Evolutionary conservation across 257 asterid genomes (phyloP).

Genomic region (Penstemon barbatus): DNA sequence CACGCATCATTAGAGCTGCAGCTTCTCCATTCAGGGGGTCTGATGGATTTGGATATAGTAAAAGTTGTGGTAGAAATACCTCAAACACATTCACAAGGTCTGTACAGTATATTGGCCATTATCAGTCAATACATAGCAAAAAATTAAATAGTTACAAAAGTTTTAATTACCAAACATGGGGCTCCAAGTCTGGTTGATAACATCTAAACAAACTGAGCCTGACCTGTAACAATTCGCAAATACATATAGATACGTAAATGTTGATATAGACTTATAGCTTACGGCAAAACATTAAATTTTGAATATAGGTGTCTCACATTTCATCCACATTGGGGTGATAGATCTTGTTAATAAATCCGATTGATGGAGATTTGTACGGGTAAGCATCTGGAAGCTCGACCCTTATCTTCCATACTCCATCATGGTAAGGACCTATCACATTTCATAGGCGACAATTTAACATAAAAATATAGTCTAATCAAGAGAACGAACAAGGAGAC

Average conservation of each 20-base stretch:
- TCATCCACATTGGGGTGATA: constrained; percentile 99
- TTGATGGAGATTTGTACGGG: constrained; percentile 97
- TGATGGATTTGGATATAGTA: constrained; percentile 90
- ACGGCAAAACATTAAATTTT: background rate
- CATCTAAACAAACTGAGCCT: constrained; percentile 95
- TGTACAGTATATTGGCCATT: constrained; percentile 26
- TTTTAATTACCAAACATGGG: constrained; percentile 87
- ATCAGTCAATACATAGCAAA: constrained; percentile 14
- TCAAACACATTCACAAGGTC: constrained; percentile 96
- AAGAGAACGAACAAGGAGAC: constrained; percentile 4
- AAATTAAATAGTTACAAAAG: background rate
- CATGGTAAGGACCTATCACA: constrained; percentile 82
- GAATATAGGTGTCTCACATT: constrained; percentile 51
- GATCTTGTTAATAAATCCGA: constrained; percentile 88
- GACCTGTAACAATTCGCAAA: constrained; percentile 56
- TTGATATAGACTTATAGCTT: background rate
- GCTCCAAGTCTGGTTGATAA: constrained; percentile 98
- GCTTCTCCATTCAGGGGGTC: constrained; percentile 99
- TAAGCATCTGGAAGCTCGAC: constrained; percentile 99
- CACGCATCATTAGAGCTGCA: constrained; percentile 95
- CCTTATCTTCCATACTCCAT: constrained; percentile 96
- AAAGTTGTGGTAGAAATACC: constrained; percentile 92
- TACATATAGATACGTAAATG: background rate
- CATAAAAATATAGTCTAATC: background rate
- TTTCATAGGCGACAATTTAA: constrained; percentile 25